Conservation (phyloP, 768 basidiomycete species). For the Trametes maxima region DNA sequence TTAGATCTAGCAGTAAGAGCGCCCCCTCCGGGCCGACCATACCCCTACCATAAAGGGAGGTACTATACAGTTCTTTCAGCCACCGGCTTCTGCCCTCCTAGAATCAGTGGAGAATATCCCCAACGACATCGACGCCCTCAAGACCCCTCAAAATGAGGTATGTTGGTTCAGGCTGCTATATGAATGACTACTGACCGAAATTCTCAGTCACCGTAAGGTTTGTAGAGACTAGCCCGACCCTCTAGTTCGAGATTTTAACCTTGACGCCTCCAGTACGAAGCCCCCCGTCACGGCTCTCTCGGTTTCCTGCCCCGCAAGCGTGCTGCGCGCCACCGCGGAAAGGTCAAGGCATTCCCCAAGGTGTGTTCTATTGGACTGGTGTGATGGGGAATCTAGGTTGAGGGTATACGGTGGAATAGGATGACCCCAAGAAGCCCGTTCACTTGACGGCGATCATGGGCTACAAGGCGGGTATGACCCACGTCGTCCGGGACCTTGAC, state of each 20-base stretch:
- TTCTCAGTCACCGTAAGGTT: conserved; percentile 85
- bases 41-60: conserved; percentile 4
- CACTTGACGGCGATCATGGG: conserved; percentile 98
- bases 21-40: too few species aligned
- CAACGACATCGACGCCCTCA: conserved; percentile 29
- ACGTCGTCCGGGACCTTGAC: conserved; percentile 98
- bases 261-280: conserved; percentile 75
- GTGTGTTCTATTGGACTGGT: conserved; percentile 46
- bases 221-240: conserved; percentile 24
- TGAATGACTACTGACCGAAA: conserved; percentile 24
- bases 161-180: conserved; percentile 22
- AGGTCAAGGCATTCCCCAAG: conserved; percentile 99
- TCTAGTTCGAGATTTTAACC: conserved; percentile 18
- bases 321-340: conserved; percentile 95
- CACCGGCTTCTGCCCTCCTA: conserved; percentile 25
- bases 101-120: conserved; percentile 14
- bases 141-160: conserved; percentile 43
- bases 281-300: conserved; percentile 96
- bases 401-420: conserved; percentile 49
- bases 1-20: too few species aligned
- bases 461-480: conserved; percentile 99
- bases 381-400: neutral
- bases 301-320: conserved; percentile 98
- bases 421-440: conserved; percentile 99
- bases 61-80: conserved; percentile 34